Base-by-base conservation (phyloP, 2,329 filamentous ascomycete species). In the Colletotrichum tabaci region DNA sequence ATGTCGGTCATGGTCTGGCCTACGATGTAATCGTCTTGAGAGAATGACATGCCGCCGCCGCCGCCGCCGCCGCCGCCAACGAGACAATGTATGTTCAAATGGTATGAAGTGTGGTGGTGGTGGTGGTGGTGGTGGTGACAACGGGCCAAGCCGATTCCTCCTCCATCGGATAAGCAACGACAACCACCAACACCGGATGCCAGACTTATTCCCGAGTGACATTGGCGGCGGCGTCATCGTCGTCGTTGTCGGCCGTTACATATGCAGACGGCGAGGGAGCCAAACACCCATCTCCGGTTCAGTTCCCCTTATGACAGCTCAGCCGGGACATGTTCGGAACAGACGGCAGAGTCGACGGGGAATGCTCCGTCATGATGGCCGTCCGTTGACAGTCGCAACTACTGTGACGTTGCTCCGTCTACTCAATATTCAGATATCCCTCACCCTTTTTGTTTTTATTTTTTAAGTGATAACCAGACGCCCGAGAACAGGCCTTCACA, bases 81-180 rank as follows among this genome's bases (percentile, higher is more conserved):
- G 62, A 70, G 67, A 66, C 56, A 62, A 68, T 42, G 52, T 30
- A 30, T 8, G 30, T 30, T 30, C 30, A 30, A 9, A 9, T 30
- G 30, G 50, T 58, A 58, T 38, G 47, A 50, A 38, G 26, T 26
- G 26, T 12, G 55, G 30, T 35, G 57, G 50, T 46, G 5, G 61
- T 30, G 47, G 13, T 38, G 15, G 46, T 40, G 40, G 40, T 47
- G 44, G 47, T 63, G 47, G 40, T 58, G 65, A 68, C 65, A 40
- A 63, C 58, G 65, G 60, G 52, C 52, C 46, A 58, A 23, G 65
- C 26, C n/a, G 50, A 58, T 47, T 58, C 42, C 46, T 62, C 50
- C 47, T 26, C 26, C 26, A 62, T 68, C 68, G 68, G 57, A 64
- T 56, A 61, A 69, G 65, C 58, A 72, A 42, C 15, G 46, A 35